Conservation (phyloP, 805 yeast species). For the Cephaloascus fragrans region DNA sequence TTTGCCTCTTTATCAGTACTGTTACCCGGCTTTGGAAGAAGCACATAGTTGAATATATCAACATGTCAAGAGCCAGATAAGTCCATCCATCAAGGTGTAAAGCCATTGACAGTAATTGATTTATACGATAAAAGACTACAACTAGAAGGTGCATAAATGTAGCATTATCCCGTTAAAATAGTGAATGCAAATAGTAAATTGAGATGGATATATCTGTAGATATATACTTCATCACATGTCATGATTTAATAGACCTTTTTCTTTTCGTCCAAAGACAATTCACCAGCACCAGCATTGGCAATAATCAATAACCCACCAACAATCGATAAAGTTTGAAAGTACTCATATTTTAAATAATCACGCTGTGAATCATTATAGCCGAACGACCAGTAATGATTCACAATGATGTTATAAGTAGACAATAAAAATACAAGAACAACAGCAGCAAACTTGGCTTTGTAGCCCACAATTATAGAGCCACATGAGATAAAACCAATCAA, state of each 20-base stretch:
- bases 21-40: no score
- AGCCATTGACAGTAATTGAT: no score
- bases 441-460: conserved; percentile 86
- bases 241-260: conserved; percentile 75
- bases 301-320: conserved; percentile 89
- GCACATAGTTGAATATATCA: no score
- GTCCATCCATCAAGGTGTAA: no score
- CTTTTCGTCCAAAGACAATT: conserved; percentile 87
- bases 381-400: conserved; percentile 86
- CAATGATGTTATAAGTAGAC: conserved; percentile 63
- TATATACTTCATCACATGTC: no score
- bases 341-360: conserved; percentile 85
- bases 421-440: conserved; percentile 57
- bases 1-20: no score
- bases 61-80: no score
- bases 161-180: no score
- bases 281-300: conserved; percentile 95
- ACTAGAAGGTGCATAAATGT: no score
- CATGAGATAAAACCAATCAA: conserved; percentile 63
- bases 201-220: no score
- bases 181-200: no score
- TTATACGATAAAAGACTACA: no score
- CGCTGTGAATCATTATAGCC: conserved; percentile 63
- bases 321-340: conserved; percentile 88
- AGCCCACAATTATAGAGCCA: conserved; percentile 79